Conservation (phyloP, 208 protist genomes). For the Endotrypanum monterogeii region DNA sequence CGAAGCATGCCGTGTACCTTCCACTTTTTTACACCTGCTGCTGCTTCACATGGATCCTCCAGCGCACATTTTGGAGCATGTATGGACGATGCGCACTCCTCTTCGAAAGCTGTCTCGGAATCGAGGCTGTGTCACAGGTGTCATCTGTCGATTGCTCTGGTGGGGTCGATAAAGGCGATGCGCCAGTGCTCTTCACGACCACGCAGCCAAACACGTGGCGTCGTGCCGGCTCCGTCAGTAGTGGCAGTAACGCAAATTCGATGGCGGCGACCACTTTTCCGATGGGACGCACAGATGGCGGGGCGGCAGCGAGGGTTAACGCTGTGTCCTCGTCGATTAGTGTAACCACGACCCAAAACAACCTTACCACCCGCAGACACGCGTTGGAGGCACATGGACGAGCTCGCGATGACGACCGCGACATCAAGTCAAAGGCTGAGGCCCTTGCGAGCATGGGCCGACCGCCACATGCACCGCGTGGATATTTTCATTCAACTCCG, state of each 20-base stretch:
- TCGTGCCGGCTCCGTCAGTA: neutral
- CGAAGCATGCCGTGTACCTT: slow-evolving; percentile 32
- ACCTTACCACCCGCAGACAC: neutral
- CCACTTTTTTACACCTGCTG: slow-evolving; percentile 48
- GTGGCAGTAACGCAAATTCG: neutral
- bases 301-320: neutral
- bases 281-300: neutral
- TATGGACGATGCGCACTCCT: slow-evolving; percentile 64
- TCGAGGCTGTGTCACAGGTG: slow-evolving; percentile 20
- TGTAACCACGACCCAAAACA: neutral
- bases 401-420: neutral
- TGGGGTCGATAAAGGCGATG: neutral
- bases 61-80: slow-evolving; percentile 61
- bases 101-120: slow-evolving; percentile 53
- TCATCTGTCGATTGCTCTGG: slow-evolving; percentile 3
- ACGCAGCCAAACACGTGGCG: slow-evolving; percentile 9
- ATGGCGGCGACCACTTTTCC: neutral
- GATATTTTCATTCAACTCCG: neutral
- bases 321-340: slow-evolving; percentile 4
- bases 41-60: slow-evolving; percentile 70
- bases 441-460: neutral
- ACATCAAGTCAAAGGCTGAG: neutral
- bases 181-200: slow-evolving; percentile 13
- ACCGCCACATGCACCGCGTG: slow-evolving; percentile 7
- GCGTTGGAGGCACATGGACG: neutral